Base-by-base conservation (phyloP, 257 asterid genomes). In the Agastache rugosa region DNA sequence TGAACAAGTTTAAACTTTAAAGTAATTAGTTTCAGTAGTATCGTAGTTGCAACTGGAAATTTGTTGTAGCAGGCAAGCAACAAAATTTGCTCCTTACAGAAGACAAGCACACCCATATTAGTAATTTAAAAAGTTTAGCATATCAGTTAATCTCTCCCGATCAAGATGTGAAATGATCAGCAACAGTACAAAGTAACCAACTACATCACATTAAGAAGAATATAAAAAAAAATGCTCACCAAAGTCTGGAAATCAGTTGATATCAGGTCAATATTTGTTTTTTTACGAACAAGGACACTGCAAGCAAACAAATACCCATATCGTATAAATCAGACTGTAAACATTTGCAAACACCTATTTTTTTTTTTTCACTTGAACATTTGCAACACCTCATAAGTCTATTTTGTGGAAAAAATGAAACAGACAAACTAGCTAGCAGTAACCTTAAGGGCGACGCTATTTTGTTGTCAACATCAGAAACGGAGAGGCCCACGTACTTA, bases 401-500 rank as follows among this genome's bases (percentile, higher is more conserved):
- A 11, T 16, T n/a, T n/a, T 12, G 31, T 6, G 60, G 16, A 48
- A 45, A 76, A 34, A 6, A 53, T 55, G 53, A 2, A 71, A 75
- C 42, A 71, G 27, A 56, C 29, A 39, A 67, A 69, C 44, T 41
- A 78, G 73, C 51, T 15, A 12, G 62, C 55, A 37, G 69, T 29
- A 69, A 90, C 98, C 98, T 87, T 65, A 89, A 67, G 20, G 99
- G 99, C 11, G 91, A 84, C 0, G 96, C 96, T 19, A 86, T 76
- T 87, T 77, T 85, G 83, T 88, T 84, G 23, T 76, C 35, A 19
- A 79, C 51, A 77, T 90, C 96, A 2, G 98, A 95, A 82, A 95
- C 86, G 55, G 98, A 88, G 71, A 94, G 90, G 25, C 97, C 99
- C 44, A 92, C 91, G 20, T 86, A 92, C 80, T 89, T 90, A 81